phyloP scores from a whole-genome alignment of 495 filamentous ascomycete species.

The Amorphotheca resinae region DNA sequence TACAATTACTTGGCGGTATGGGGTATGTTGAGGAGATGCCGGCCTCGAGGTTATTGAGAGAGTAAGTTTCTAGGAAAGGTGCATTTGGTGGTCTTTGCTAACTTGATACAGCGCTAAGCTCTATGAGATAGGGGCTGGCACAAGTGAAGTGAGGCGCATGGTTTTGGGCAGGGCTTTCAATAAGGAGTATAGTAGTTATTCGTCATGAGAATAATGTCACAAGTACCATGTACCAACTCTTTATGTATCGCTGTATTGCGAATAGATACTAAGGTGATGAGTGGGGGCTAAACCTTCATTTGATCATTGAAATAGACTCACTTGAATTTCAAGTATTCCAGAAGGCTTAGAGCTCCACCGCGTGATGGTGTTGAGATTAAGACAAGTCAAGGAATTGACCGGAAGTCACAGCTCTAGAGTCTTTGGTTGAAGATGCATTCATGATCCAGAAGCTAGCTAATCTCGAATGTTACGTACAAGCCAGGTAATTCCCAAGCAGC shows the following conservation, averaged over 20 bases:
- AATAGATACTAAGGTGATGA: too few relatives aligned
- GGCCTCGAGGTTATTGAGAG: conserved; percentile 71
- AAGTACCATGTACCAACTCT: too few relatives aligned
- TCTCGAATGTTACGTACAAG: neutral
- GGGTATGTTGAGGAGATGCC: conserved; percentile 95
- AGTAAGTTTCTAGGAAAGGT: conserved; percentile 30
- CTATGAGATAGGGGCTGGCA: conserved; percentile 97
- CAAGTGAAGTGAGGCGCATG: conserved; percentile 85
- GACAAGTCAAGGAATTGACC: too few relatives aligned
- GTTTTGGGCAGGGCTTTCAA: conserved; percentile 94
- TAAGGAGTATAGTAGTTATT: conserved; percentile 54
- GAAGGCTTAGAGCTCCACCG: too few relatives aligned
- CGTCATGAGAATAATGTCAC: conserved; percentile 7
- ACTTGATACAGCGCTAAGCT: conserved; percentile 39
- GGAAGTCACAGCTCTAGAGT: too few relatives aligned
- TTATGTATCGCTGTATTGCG: too few relatives aligned
- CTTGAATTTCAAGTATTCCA: too few relatives aligned
- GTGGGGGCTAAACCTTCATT: too few relatives aligned
- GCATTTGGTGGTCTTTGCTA: neutral
- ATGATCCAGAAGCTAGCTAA: neutral
- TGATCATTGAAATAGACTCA: too few relatives aligned
- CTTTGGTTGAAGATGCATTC: neutral
- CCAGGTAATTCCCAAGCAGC: neutral
- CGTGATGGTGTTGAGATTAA: too few relatives aligned
- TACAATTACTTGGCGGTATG: conserved; percentile 90